Conservation (phyloP, 345 rosid species). For the Aquilaria sinensis region DNA sequence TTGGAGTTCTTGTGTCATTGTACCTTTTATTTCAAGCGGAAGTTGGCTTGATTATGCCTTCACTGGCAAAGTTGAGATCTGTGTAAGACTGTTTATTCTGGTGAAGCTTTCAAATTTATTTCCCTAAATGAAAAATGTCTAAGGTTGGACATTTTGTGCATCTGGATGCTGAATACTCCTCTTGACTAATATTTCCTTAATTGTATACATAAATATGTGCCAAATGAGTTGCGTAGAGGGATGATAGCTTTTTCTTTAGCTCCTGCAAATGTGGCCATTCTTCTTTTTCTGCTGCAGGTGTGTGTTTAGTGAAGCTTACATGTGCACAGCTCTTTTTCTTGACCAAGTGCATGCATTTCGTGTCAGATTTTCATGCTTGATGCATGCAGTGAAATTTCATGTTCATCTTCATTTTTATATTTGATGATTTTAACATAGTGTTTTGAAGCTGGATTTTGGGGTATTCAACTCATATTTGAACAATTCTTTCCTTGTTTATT, state of each 20-base stretch:
- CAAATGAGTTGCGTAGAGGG: slow-evolving; percentile 90
- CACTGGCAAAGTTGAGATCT: slow-evolving; percentile 89
- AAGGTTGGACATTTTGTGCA: neutral
- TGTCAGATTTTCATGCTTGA: neutral
- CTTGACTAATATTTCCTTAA: slow-evolving; percentile 11
- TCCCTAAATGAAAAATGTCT: neutral
- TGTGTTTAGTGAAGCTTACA: slow-evolving; percentile 7
- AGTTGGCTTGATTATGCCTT: slow-evolving; percentile 65
- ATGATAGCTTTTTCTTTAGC: slow-evolving; percentile 85
- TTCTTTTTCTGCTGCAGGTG: slow-evolving; percentile 61
- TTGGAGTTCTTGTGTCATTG: slow-evolving; percentile 57
- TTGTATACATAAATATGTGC: slow-evolving; percentile 59
- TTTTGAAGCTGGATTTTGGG: too few species aligned
- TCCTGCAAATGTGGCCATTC: slow-evolving; percentile 69
- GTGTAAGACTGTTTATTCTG: slow-evolving; percentile 28
- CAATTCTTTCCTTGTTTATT: too few species aligned
- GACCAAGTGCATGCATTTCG: too few species aligned
- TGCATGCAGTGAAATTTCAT: neutral
- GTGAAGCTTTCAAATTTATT: neutral
- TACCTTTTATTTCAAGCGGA: slow-evolving; percentile 77
- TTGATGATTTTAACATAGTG: too few species aligned
- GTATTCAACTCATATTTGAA: too few species aligned
- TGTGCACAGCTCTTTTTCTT: too few species aligned
- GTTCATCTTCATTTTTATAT: too few species aligned
- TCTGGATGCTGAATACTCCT: slow-evolving; percentile 4